A percentile compares a stretch with the other conserved stretches of the same genome.
These are phyloP conservation scores for Zygosaccharomyces gambellarensis DNA, from an alignment of 805 yeast genomes.

Conservation along the genomic window DNA sequence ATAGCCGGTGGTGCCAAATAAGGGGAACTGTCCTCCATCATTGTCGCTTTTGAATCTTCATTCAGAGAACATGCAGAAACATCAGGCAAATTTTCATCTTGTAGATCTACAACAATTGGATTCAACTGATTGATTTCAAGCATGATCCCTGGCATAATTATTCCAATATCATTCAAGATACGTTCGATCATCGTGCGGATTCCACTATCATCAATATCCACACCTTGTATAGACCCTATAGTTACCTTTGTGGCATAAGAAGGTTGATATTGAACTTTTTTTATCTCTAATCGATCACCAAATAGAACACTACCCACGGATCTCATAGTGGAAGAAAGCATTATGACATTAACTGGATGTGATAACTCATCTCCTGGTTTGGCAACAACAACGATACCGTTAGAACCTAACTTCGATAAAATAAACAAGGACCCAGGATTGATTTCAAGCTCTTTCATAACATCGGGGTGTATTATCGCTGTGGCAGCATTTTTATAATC, in stretches of 20 bases:
- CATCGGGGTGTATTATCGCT: conserved; percentile 40
- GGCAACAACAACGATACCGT: conserved; percentile 44
- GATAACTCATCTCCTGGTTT: conserved; percentile 35
- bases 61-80: conserved; percentile 37
- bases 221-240: conserved; percentile 31
- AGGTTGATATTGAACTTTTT: conserved; percentile 48
- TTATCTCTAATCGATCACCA: conserved; percentile 50
- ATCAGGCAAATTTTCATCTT: conserved; percentile 37
- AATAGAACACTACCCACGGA: conserved; percentile 40
- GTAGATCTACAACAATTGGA: conserved; percentile 24
- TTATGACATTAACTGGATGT: conserved; percentile 38
- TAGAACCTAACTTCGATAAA: conserved; percentile 42
- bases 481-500: conserved; percentile 35
- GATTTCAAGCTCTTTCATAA: conserved; percentile 45
- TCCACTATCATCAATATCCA: conserved; percentile 16
- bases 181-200: conserved; percentile 38
- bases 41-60: conserved; percentile 16
- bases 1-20: conserved; percentile 47
- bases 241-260: conserved; percentile 37
- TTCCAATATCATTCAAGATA: conserved; percentile 49
- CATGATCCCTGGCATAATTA: conserved; percentile 54
- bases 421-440: conserved; percentile 43
- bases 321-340: conserved; percentile 46
- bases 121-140: conserved; percentile 29
- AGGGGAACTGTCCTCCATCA: conserved; percentile 13